Conservation (phyloP, 2,329 filamentous ascomycete species). For the Fusarium fracticaudum region DNA sequence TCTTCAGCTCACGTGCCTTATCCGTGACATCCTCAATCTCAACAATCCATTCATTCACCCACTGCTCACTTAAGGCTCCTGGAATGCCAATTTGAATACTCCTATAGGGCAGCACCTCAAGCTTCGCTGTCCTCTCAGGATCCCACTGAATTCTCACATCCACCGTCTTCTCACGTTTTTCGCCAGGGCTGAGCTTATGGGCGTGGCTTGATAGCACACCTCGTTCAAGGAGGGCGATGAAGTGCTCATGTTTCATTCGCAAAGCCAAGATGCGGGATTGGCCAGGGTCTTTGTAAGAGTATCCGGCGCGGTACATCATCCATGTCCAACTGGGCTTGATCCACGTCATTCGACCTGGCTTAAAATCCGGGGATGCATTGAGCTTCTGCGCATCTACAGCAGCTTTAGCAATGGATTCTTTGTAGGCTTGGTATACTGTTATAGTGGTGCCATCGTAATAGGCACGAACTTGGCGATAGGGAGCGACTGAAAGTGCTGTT, state of each 20-base stretch:
- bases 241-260: slow-evolving; percentile 61
- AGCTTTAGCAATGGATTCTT: slow-evolving; percentile 59
- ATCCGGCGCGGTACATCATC: slow-evolving; percentile 72
- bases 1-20: slow-evolving; percentile 59
- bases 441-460: slow-evolving; percentile 60
- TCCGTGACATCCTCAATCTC: slow-evolving; percentile 68
- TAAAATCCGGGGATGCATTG: slow-evolving; percentile 62
- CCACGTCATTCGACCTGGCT: slow-evolving; percentile 69
- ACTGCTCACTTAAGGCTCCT: slow-evolving; percentile 54
- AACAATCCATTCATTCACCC: slow-evolving; percentile 62
- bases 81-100: slow-evolving; percentile 72
- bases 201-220: slow-evolving; percentile 47
- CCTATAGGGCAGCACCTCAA: slow-evolving; percentile 59
- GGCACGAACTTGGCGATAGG: slow-evolving; percentile 63
- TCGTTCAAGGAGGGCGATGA: slow-evolving; percentile 56
- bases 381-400: slow-evolving; percentile 63
- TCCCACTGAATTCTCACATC: slow-evolving; percentile 71
- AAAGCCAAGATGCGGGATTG: slow-evolving; percentile 68
- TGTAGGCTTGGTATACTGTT: slow-evolving; percentile 72
- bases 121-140: slow-evolving; percentile 61
- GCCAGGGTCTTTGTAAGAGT: slow-evolving; percentile 64
- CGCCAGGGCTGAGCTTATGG: background rate
- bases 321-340: slow-evolving; percentile 71
- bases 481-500: slow-evolving; percentile 30
- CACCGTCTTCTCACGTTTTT: slow-evolving; percentile 41